A percentile compares a stretch with the other conserved stretches of the same genome.
Conservation (phyloP, 768 basidiomycete species). For the Kwoniella dendrophila region DNA sequence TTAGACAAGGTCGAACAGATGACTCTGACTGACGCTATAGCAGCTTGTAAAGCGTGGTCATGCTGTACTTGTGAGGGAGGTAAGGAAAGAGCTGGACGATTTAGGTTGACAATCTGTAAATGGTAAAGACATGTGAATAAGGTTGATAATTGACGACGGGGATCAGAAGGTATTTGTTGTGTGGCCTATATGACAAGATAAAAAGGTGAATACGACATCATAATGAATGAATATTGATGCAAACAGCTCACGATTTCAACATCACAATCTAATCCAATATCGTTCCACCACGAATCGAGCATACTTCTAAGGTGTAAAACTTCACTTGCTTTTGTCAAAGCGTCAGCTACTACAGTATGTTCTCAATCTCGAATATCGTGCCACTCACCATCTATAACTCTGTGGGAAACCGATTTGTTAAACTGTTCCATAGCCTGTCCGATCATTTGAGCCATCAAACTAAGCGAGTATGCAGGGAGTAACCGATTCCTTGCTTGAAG, state of each 20-base stretch:
- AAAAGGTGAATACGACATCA: neutral
- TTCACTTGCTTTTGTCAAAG: constrained; percentile 14
- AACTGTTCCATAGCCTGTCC: constrained; percentile 34
- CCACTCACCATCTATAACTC: constrained; percentile 10
- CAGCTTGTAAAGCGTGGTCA: constrained; percentile 27
- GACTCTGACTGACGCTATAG: constrained; percentile 25
- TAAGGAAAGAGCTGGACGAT: constrained; percentile 28
- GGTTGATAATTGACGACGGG: constrained; percentile 10
- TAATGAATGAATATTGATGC: neutral
- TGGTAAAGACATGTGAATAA: constrained; percentile 38
- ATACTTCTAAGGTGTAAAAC: constrained; percentile 19
- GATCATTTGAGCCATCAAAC: constrained; percentile 25
- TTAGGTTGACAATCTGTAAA: constrained; percentile 30
- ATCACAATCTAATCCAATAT: constrained; percentile 24
- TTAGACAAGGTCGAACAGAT: constrained; percentile 23
- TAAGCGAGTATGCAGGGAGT: neutral
- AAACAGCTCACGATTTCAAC: neutral
- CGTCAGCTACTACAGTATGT: neutral
- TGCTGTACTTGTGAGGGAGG: constrained; percentile 24
- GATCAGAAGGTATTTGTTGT: neutral
- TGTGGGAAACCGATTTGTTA: constrained; percentile 25
- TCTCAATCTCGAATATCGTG: neutral
- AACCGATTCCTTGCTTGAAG: neutral
- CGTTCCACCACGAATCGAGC: constrained; percentile 40
- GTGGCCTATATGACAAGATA: neutral